Conservation (phyloP, 805 yeast genomes). For the Priceomyces medius region DNA sequence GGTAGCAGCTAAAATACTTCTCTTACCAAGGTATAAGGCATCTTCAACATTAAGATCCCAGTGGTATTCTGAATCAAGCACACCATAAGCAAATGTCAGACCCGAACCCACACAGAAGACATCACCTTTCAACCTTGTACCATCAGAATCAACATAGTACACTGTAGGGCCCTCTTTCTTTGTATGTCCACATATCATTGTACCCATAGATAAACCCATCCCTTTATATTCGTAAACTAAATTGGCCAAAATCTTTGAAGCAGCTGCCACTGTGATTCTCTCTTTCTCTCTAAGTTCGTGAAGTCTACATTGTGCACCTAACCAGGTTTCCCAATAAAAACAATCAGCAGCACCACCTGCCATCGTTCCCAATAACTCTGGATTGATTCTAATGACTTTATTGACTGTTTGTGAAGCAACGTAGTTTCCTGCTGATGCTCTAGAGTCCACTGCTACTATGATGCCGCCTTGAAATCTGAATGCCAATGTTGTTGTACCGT, state of each 20-base stretch:
- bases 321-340: conserved; percentile 99
- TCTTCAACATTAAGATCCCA: conserved; percentile 94
- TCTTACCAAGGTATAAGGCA: conserved; percentile 89
- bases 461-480: conserved; percentile 96
- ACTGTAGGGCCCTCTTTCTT: conserved; percentile 94
- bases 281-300: conserved; percentile 94
- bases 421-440: conserved; percentile 98
- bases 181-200: conserved; percentile 97
- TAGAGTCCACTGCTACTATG: conserved; percentile 93
- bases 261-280: conserved; percentile 94
- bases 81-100: conserved; percentile 99
- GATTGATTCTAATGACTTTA: conserved; percentile 95
- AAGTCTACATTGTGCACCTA: conserved; percentile 92
- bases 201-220: conserved; percentile 98
- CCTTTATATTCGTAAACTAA: conserved; percentile 93
- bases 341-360: conserved; percentile 99
- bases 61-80: conserved; percentile 83
- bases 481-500: conserved; percentile 98
- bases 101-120: conserved; percentile 98
- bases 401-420: conserved; percentile 97
- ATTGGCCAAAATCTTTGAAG: conserved; percentile 88
- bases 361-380: conserved; percentile 93
- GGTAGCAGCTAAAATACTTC: conserved; percentile 95
- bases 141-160: conserved; percentile 95
- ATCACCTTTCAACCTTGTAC: conserved; percentile 92